A percentile compares a stretch with the other conserved stretches of the same genome.
Evolutionary conservation across 169 alveolate genomes (phyloP).

Genomic region (Plasmodium sp.): DNA sequence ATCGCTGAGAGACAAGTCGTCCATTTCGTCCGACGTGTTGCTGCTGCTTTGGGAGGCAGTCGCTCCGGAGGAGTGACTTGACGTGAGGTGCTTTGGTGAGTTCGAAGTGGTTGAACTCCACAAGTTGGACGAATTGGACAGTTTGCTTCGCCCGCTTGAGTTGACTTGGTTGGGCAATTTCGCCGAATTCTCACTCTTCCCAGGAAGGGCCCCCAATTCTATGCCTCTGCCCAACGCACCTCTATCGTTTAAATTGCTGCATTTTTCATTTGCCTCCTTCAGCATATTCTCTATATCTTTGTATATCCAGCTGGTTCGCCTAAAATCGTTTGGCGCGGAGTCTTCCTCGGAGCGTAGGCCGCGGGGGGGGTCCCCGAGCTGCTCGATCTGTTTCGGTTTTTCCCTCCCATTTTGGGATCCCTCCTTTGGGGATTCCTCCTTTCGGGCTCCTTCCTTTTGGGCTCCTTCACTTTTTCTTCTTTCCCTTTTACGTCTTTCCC

Average conservation of each 20-base stretch:
- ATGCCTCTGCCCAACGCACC: neutral
- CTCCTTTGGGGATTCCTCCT: neutral
- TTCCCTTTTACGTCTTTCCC: neutral
- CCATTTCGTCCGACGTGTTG: constrained; percentile 10
- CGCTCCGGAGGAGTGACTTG: constrained; percentile 3
- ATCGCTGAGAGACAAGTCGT: constrained; percentile 19
- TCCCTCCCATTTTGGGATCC: neutral
- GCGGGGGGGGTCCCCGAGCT: neutral
- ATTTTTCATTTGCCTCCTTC: constrained; percentile 29
- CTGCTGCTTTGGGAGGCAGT: neutral
- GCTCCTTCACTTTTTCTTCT: neutral
- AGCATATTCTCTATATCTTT: constrained; percentile 7
- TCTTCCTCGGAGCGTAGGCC: neutral
- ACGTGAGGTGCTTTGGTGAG: neutral
- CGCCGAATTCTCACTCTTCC: neutral
- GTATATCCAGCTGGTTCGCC: neutral
- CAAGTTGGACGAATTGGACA: neutral
- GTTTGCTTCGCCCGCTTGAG: neutral
- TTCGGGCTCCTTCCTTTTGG: neutral
- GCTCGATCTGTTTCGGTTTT: neutral
- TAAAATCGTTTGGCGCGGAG: neutral
- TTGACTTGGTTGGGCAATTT: neutral
- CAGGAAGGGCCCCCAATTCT: neutral
- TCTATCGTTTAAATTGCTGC: neutral
- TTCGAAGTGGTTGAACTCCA: neutral